Base-by-base conservation (phyloP, 371 early-diverging fungal genomes). In the Mortierella sp. region DNA sequence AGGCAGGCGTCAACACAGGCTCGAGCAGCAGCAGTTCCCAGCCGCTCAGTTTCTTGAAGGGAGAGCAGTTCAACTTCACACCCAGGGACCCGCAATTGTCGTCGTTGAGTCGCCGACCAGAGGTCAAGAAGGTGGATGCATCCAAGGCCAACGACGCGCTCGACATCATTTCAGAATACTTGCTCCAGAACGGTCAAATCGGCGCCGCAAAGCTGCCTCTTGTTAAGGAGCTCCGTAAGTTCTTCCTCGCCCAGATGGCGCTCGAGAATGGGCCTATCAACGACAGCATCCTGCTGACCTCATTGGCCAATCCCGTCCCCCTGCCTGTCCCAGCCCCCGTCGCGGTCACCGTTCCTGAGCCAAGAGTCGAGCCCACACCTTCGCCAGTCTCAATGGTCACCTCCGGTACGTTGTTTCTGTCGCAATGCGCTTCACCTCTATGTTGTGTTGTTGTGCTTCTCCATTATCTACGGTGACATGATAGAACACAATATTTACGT, bases 91-190 rank as follows among this genome's bases (percentile, higher is more conserved):
- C 73, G 16, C 41, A 73, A 14, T 37, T 71, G 2, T 74, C 75
- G 24, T 72, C 63, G 37, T 16, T 76, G 50, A 76, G 69, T 34
- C 72, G 71, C 26, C 64, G 78, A 50, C 76, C 76, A 2, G 84
- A 83, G 26, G 84, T 83, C 34, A 83, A 78, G 65, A 71, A 66
- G 55, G 79, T 83, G 13, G 73, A 72, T 16, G 79, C 84, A 0
- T 73, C 84, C 2, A 70, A 70, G 4, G 79, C 76, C 19, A 78
- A 78, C 63, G 84, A 83, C 44, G 79, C 84, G 16, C 70, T 83
- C 5, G 84, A 83, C 67, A 55, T 83, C 22, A 83, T 83, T 41
- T 83, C 84, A 53, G 84, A 83, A 53, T 83, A 83, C 55, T 58
- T 78, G 44, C 73, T 78, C 29, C 84, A 83, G 58, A 83, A 83